Evolutionary conservation across 352 stramenopile genomes (phyloP), one percentile per base, ranked within the genome.

Genomic region (Bremia lactucae): DNA sequence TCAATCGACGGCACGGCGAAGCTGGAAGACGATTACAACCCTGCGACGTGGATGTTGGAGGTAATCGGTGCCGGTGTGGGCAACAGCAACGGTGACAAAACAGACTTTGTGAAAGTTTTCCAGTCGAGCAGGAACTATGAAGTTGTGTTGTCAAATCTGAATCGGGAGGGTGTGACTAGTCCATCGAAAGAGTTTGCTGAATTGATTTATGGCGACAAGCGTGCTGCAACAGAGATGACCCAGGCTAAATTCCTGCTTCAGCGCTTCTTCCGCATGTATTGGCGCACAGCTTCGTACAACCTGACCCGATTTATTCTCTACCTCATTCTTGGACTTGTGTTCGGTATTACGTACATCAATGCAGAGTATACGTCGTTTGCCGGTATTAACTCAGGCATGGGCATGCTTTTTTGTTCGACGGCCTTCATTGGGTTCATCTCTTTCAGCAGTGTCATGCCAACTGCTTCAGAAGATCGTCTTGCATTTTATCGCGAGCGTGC

Each of bases 401-500:
- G 49, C 3, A 69, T 93, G 14, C 64, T 94, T 14, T 96, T 88
- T 52, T 56, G 70, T 2, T 59, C 71, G 0, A 74, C 74, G 0
- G 31, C 73, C 19, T 94, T 95, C 35, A 53, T 84, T 19, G 66
- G 66, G 1, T 60, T 91, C 15, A 66, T 84, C 7, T 64, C 66
- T 11, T 79, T 93, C 38, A 68, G 76, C 19, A 80, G 59, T 1
- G 59, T 82, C 0, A 41, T 92, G 4, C 63, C 79, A 4, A 49
- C 87, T 4, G 68, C 87, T 44, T 62, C 79, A 41, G 55, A 75
- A 25, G 71, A 94, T 26, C 66, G 87, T n/a, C 67, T 74, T 16
- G 72, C 75, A 19, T 97, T 85, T 36, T 96, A 96, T 60, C 61
- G 80, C 11, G 84, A 96, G 47, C 77, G 85, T 16, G 69, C 74